Conservation (phyloP, 257 asterid species). For the Primulina tabacum region DNA sequence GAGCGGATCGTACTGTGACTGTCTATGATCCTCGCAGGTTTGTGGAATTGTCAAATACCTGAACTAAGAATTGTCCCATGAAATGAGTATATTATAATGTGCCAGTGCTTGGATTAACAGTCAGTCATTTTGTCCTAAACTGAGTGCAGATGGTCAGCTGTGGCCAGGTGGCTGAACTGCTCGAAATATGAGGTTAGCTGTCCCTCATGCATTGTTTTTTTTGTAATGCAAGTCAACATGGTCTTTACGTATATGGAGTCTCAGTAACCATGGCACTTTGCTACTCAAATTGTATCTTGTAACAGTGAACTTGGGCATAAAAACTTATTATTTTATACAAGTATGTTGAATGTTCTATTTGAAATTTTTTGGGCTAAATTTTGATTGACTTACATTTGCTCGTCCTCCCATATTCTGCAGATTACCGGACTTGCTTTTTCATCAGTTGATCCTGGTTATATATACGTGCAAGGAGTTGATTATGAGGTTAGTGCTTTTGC, state of each 20-base stretch:
- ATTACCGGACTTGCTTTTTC: slow-evolving; percentile 89
- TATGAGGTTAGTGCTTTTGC: slow-evolving; percentile 61
- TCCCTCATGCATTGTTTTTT: not conserved
- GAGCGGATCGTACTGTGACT: slow-evolving; percentile 86
- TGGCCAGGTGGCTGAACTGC: slow-evolving; percentile 79
- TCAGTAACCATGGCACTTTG: not conserved
- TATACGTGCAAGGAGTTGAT: slow-evolving; percentile 88
- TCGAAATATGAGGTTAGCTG: slow-evolving; percentile 81
- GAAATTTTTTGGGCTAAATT: not conserved
- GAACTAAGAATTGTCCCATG: slow-evolving; percentile 10
- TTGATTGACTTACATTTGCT: not conserved
- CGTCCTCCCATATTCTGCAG: slow-evolving; percentile 38
- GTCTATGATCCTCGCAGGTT: slow-evolving; percentile 94
- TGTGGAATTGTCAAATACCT: slow-evolving; percentile 21
- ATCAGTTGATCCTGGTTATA: slow-evolving; percentile 64
- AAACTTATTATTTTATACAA: not conserved
- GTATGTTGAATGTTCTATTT: not conserved
- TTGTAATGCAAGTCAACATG: not conserved
- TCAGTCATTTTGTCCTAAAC: slow-evolving; percentile 4
- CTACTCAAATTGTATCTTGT: not conserved
- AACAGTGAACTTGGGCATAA: not conserved
- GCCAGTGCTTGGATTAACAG: not conserved
- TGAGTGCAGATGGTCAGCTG: slow-evolving; percentile 69
- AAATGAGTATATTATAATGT: not conserved
- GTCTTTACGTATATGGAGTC: not conserved